These are phyloP conservation scores for Candida rishiriensis DNA, from an alignment of 805 yeast genomes.

Conservation along the genomic window DNA sequence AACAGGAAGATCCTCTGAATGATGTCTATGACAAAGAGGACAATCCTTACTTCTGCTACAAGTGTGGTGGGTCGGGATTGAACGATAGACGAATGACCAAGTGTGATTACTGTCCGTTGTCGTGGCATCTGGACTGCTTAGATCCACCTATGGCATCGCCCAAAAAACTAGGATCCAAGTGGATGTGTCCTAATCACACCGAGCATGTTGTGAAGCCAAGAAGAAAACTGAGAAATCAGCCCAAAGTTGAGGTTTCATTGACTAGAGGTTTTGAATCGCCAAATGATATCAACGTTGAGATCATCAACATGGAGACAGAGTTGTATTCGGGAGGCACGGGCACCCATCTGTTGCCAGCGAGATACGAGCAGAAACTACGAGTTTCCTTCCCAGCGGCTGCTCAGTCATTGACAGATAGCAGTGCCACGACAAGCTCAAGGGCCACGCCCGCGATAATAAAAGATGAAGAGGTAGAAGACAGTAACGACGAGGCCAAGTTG, in stretches of 20 bases:
- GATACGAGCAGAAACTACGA: too few relatives aligned
- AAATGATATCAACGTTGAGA: slow-evolving; percentile 51
- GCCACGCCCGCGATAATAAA: too few relatives aligned
- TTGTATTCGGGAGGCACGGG: neutral
- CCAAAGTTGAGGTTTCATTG: slow-evolving; percentile 50
- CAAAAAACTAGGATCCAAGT: slow-evolving; percentile 70
- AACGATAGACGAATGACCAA: slow-evolving; percentile 51
- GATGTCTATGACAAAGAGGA: slow-evolving; percentile 63
- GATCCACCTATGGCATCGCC: slow-evolving; percentile 68
- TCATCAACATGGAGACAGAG: slow-evolving; percentile 40
- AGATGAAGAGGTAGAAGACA: too few relatives aligned
- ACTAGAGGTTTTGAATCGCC: slow-evolving; percentile 40
- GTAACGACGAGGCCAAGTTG: too few relatives aligned
- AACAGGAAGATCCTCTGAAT: slow-evolving; percentile 52
- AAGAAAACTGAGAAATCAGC: slow-evolving; percentile 49
- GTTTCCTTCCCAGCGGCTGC: too few relatives aligned
- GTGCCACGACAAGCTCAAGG: too few relatives aligned
- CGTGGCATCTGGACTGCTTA: slow-evolving; percentile 89
- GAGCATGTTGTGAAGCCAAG: slow-evolving; percentile 43
- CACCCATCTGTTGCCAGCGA: too few relatives aligned
- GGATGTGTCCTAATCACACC: slow-evolving; percentile 91
- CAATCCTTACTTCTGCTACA: slow-evolving; percentile 64
- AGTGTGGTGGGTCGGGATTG: slow-evolving; percentile 70
- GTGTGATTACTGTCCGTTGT: slow-evolving; percentile 79
- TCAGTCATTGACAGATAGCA: too few relatives aligned